phyloP scores from a whole-genome alignment of 805 yeast genomes.

The Myxozyma lipomycoides region DNA sequence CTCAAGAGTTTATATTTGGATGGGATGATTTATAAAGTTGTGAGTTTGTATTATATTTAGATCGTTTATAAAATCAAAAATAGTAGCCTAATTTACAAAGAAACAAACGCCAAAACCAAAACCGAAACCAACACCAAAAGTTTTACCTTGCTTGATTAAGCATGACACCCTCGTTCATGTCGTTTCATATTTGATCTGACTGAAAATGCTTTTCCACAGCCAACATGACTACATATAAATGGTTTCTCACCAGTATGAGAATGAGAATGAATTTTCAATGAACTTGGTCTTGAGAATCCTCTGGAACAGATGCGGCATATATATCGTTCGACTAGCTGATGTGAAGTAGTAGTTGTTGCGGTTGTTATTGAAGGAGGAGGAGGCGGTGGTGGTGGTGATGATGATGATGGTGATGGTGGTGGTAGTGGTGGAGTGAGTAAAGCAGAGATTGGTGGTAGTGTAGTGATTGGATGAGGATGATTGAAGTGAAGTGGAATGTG shows the following conservation, averaged over 20 bases:
- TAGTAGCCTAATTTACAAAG: not conserved
- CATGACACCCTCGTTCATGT: slow-evolving; percentile 48
- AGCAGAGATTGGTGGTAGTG: slow-evolving; percentile 6
- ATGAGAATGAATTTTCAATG: slow-evolving; percentile 73
- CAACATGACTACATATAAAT: slow-evolving; percentile 58
- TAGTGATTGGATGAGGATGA: not conserved
- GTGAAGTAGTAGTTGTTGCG: not conserved
- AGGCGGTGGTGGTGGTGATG: not conserved
- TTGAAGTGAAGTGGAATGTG: not conserved
- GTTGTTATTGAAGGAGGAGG: not conserved
- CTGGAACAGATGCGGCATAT: slow-evolving; percentile 57
- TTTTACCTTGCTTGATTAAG: slow-evolving; percentile 2
- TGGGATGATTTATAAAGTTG: slow-evolving; percentile 46
- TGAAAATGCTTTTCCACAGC: slow-evolving; percentile 66
- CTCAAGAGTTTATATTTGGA: slow-evolving; percentile 52
- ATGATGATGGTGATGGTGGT: not conserved
- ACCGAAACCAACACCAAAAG: not conserved
- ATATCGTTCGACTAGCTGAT: slow-evolving; percentile 29
- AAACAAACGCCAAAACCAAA: slow-evolving; percentile 3
- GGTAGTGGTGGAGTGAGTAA: slow-evolving; percentile 2
- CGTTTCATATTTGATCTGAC: slow-evolving; percentile 84
- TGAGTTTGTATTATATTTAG: not conserved
- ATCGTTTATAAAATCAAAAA: not conserved
- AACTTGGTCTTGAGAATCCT: slow-evolving; percentile 78
- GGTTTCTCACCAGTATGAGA: slow-evolving; percentile 83